Conservation (phyloP, 2,329 filamentous ascomycete species). For the Aschersonia sp. region DNA sequence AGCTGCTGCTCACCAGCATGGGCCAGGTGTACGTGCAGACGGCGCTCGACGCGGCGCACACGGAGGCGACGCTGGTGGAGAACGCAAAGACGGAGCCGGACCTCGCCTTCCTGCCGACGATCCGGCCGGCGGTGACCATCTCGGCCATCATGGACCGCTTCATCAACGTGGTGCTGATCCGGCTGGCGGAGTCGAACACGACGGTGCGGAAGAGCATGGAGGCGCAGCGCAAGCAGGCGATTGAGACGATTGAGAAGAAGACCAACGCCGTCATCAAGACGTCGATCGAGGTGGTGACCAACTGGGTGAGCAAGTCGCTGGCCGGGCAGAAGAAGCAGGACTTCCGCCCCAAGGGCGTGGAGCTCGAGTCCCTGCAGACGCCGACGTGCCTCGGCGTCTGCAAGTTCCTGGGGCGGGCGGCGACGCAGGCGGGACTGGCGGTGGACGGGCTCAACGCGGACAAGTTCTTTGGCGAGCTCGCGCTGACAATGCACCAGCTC, state of each 20-base stretch:
- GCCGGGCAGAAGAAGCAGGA: constrained; percentile 74
- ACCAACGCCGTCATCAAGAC: constrained; percentile 47
- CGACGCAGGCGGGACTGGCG: constrained; percentile 47
- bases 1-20: constrained; percentile 74
- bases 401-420: constrained; percentile 60
- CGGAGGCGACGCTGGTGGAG: constrained; percentile 65
- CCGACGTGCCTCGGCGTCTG: constrained; percentile 70
- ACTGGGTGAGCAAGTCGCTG: constrained; percentile 62
- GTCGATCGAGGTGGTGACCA: constrained; percentile 52
- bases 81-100: constrained; percentile 74
- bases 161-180: constrained; percentile 78
- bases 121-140: constrained; percentile 74
- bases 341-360: constrained; percentile 74
- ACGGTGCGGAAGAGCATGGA: constrained; percentile 85
- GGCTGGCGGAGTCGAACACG: constrained; percentile 76
- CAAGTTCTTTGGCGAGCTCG: constrained; percentile 71
- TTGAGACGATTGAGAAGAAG: constrained; percentile 73
- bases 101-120: constrained; percentile 62
- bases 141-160: constrained; percentile 89
- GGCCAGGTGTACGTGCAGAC: constrained; percentile 67
- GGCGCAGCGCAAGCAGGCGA: constrained; percentile 58
- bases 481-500: constrained; percentile 59
- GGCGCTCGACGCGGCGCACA: constrained; percentile 52
- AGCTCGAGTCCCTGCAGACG: constrained; percentile 70
- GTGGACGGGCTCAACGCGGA: constrained; percentile 76